Percentiles rank a stretch among this genome's conserved stretches.
Evolutionary conservation across 331 rosid genomes (phyloP).

Genomic region (Quercus lobata): DNA sequence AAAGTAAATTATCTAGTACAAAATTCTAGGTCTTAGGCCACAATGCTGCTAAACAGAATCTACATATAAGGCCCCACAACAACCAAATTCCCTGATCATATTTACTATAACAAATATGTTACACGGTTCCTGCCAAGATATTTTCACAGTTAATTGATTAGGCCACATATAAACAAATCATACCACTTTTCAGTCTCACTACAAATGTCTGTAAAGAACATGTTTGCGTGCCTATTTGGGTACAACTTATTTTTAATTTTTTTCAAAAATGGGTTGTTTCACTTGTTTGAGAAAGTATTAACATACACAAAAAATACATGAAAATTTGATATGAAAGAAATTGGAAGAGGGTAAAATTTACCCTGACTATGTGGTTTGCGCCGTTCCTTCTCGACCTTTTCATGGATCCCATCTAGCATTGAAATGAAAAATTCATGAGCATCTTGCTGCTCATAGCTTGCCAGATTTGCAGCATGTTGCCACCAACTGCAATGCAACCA

Average conservation of each 20-base stretch:
- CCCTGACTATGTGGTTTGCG: slow-evolving; percentile 74
- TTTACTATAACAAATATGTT: slow-evolving; percentile 2
- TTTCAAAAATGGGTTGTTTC: no score
- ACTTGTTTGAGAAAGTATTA: no score
- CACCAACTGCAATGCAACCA: slow-evolving; percentile 75
- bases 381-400: slow-evolving; percentile 75
- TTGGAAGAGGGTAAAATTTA: slow-evolving; percentile 25
- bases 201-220: background rate
- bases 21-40: background rate
- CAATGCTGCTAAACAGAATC: background rate
- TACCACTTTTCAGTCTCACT: background rate
- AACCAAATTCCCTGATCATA: background rate
- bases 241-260: no score
- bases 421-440: slow-evolving; percentile 99
- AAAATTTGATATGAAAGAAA: background rate
- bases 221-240: background rate
- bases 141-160: background rate
- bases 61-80: background rate
- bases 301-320: slow-evolving; percentile 1
- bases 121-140: background rate
- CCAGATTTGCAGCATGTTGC: slow-evolving; percentile 94
- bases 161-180: slow-evolving; percentile 1
- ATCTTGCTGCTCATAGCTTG: slow-evolving; percentile 96
- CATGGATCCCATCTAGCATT: slow-evolving; percentile 93
- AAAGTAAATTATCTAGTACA: background rate